Base-by-base conservation (phyloP, 371 early-diverging fungal species). In the Batkoa obscura region DNA sequence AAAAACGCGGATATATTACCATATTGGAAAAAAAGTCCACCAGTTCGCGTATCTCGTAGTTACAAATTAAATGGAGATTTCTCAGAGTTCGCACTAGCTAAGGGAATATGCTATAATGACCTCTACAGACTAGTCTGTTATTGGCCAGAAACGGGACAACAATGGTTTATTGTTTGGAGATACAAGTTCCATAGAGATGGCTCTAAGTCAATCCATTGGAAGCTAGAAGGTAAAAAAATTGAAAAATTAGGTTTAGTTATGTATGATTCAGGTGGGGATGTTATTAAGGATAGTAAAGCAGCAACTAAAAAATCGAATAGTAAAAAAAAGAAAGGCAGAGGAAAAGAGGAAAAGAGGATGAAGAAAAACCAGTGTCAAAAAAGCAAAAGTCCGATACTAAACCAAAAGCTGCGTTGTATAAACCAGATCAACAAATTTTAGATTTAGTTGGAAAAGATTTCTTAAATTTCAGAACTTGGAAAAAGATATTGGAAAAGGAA, bases 71-170 rank as follows among this genome's bases (percentile, higher is more conserved):
- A 43, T 13, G 62, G 67, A 39, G 63, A 64, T 46, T 64, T 72
- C 37, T 69, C 74, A 0, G 60, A 66, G 13, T 78, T 59, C 59
- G 74, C 77, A 2, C 75, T 72, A 1, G 55, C 23, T 0, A 66
- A 68, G 39, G 78, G 81, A 0, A 63, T 71, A 34, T 71, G 83
- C 9, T 81, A 81, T 58, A 81, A 83, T 61, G 82, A 81, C 0
- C 23, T 79, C 6, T 81, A 83, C 61, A 80, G 79, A 38, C 36
- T 83, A 3, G 77, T 73, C 3, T 37, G 59, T 54, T 81, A 81
- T 61, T 80, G 78, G 78, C 70, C 68, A 6, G 66, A 77, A 42
- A 62, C 50, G 61, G 72, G 79, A 33, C 59, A 60, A 38, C 32
- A 57, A 1, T 64, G 66, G 9, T 62, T 52, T 48, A 37, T 53